Evolutionary conservation across 441 rosid genomes (phyloP), one percentile per base, ranked within the genome.

Genomic region (Erysimum cheiri): DNA sequence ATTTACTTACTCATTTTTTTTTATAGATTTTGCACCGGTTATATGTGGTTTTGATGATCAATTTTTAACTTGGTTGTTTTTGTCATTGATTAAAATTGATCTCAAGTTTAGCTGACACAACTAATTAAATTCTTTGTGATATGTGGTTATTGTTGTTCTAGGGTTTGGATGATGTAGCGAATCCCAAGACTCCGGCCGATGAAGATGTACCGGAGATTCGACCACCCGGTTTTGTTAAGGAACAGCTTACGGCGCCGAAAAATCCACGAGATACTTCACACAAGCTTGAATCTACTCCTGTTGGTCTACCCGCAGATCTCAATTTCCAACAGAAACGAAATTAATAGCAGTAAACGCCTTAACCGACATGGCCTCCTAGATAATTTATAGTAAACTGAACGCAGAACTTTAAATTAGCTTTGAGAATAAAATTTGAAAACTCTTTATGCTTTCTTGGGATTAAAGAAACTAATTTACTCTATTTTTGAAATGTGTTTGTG

Each of bases 161-260:
- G 97, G 89, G 86, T 4, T 76, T 77, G 73, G 71, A 73, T 58
- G 78, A 73, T 36, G 84, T 77, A 63, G 80, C 81, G 2, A 84
- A 77, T 14, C 77, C 53, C 6, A 48, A 60, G 55, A 37, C 31
- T 11, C 47, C 75, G 44, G 68, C 72, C 9, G 78, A 75, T 63
- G 74, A 75, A 49, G 5, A 8, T 40, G 61, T 63, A 56, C 62
- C 74, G 47, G 71, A 69, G 41, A 69, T 69, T 63, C 54, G 70
- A 75, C 74, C 78, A 48, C 74, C 78, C 5, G 78, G 78, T 63
- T 75, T 75, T 6, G 74, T 56, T 40, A 69, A 57, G 60, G 28
- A 72, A 44, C 84, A 91, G 4, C 61, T 79, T 8, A 41, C 32
- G 11, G 63, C 67, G 6, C 86, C 88, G 0, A 83, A 81, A 39